phyloP scores from a whole-genome alignment of 768 basidiomycete genomes.

The Suillus discolor region DNA sequence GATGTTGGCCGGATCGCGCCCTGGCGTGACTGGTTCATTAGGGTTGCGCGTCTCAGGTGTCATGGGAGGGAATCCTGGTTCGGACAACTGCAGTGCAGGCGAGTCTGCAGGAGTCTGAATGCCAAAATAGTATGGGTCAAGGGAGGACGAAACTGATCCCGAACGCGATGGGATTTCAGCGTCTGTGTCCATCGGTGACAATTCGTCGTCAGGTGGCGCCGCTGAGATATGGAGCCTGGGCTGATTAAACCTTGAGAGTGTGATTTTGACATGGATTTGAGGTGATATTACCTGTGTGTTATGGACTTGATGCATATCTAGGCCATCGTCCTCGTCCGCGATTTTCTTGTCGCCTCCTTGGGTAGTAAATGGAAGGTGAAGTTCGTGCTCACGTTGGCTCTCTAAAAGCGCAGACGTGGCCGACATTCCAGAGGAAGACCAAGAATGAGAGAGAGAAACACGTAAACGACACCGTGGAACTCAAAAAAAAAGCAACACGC shows the following conservation, averaged over 20 bases:
- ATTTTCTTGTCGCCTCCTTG: slow-evolving; percentile 56
- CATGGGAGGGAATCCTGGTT: slow-evolving; percentile 41
- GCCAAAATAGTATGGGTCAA: slow-evolving; percentile 90
- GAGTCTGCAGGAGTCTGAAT: slow-evolving; percentile 69
- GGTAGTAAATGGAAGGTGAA: slow-evolving; percentile 23
- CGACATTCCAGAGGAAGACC: slow-evolving; percentile 44
- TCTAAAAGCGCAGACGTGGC: slow-evolving; percentile 37
- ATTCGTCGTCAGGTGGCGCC: slow-evolving; percentile 29
- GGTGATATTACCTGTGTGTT: slow-evolving; percentile 1
- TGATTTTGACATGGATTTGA: background rate
- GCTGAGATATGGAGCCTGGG: slow-evolving; percentile 53
- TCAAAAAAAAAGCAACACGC: slow-evolving; percentile 15
- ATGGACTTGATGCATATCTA: slow-evolving; percentile 32
- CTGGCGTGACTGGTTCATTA: slow-evolving; percentile 64
- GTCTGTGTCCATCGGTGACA: slow-evolving; percentile 44
- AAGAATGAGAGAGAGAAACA: slow-evolving; percentile 44
- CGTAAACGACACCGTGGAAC: slow-evolving; percentile 23
- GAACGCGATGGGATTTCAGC: slow-evolving; percentile 57
- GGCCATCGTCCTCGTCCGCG: slow-evolving; percentile 55
- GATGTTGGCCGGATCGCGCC: slow-evolving; percentile 73
- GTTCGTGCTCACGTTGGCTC: slow-evolving; percentile 42
- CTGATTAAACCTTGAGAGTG: slow-evolving; percentile 30
- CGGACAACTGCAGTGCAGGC: slow-evolving; percentile 49
- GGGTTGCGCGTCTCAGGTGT: slow-evolving; percentile 62
- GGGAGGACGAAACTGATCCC: slow-evolving; percentile 73